Percentiles rank a stretch among this genome's conserved stretches.
Evolutionary conservation across 495 filamentous ascomycete genomes (phyloP).

Genomic region (Lasiosphaeris hirsuta): DNA sequence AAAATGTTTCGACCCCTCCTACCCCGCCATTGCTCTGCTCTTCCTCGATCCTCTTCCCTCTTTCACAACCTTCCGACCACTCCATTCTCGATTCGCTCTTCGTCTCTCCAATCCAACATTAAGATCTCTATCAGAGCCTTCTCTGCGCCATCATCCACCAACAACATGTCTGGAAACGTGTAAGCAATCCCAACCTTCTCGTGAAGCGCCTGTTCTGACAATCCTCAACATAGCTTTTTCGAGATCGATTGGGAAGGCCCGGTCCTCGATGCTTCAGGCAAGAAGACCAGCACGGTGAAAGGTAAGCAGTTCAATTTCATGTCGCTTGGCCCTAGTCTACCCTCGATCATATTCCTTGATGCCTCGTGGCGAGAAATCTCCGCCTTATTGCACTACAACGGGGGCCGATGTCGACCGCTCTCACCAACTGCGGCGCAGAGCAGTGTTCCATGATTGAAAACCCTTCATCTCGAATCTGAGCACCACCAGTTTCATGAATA

Average conservation of each 20-base stretch:
- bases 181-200: constrained; percentile 19
- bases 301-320: constrained; percentile 49
- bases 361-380: background rate
- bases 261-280: constrained; percentile 53
- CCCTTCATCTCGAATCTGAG: background rate
- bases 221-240: constrained; percentile 27
- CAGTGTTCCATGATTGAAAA: background rate
- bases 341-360: background rate
- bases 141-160: constrained; percentile 23
- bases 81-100: constrained; percentile 26
- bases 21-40: constrained; percentile 43
- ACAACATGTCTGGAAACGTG: constrained; percentile 32
- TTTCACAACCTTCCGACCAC: constrained; percentile 31
- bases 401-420: background rate
- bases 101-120: constrained; percentile 24
- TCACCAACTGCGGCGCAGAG: background rate
- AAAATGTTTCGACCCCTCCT: constrained; percentile 44
- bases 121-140: constrained; percentile 32
- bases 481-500: background rate
- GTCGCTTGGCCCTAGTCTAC: constrained; percentile 6
- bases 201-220: constrained; percentile 8
- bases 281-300: constrained; percentile 54
- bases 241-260: constrained; percentile 63
- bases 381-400: background rate
- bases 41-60: constrained; percentile 40